Conservation (phyloP, 2,329 filamentous ascomycete species). For the Pseudofabraea citricarpa region DNA sequence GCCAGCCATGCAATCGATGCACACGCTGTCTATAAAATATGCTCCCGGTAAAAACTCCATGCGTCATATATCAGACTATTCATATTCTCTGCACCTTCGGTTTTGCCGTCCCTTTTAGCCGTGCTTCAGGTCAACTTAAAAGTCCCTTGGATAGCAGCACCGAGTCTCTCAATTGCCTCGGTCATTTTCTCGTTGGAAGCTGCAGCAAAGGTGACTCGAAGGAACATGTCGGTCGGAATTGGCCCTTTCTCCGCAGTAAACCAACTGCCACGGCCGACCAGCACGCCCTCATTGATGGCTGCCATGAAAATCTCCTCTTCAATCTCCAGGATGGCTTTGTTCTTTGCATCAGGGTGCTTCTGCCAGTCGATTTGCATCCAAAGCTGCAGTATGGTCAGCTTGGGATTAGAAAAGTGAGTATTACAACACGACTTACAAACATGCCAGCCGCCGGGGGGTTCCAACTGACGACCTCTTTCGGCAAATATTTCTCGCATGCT, state of each 20-base stretch:
- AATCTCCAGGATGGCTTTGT: conserved; percentile 55
- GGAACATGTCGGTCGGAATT: conserved; percentile 56
- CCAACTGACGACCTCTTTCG: conserved; percentile 70
- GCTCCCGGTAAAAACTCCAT: too few relatives aligned
- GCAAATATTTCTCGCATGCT: conserved; percentile 73
- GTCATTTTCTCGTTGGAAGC: conserved; percentile 67
- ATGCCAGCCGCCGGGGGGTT: conserved; percentile 75
- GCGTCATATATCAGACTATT: too few relatives aligned
- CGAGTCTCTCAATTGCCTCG: conserved; percentile 70
- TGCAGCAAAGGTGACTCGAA: conserved; percentile 85
- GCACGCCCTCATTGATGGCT: conserved; percentile 69
- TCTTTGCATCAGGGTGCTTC: conserved; percentile 56
- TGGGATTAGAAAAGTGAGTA: conserved; percentile 2
- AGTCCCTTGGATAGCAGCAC: conserved; percentile 61
- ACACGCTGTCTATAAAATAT: too few relatives aligned
- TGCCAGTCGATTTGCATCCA: conserved; percentile 68
- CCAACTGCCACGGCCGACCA: conserved; percentile 85
- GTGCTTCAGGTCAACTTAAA: too few relatives aligned
- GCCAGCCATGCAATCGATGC: too few relatives aligned
- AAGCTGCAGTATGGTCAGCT: conserved; percentile 39
- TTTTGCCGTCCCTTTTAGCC: too few relatives aligned
- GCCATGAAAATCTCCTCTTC: conserved; percentile 84
- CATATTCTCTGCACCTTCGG: too few relatives aligned
- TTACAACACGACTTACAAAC: conserved; percentile 61
- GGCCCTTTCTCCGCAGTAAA: conserved; percentile 70